Base-by-base conservation (phyloP, 495 filamentous ascomycete species). In the Lasiosphaeria miniovina region DNA sequence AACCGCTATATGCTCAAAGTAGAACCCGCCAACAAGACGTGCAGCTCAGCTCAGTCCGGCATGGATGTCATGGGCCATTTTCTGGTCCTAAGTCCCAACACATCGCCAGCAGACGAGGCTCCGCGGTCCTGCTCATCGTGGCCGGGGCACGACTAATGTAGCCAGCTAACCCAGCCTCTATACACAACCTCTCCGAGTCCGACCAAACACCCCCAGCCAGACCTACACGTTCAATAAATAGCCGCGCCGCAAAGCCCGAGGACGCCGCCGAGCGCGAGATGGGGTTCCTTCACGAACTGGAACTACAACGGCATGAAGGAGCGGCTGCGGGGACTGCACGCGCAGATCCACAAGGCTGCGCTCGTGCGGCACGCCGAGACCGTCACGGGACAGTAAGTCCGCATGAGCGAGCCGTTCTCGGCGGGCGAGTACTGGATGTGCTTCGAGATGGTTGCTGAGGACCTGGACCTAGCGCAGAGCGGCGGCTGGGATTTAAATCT, bases 391-490 rank as follows among this genome's bases (percentile, higher is more conserved):
- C 57, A 62, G 41, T 43, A 48, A 7, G 31, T 67, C 9, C 61
- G 24, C 41, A 67, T 71, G 8, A 66, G 69, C 49, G 58, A 72
- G 40, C 63, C 69, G 17, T 72, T 71, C 59, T 71, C 66, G 6
- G 70, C 62, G 2, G 66, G 70, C 11, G 61, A 72, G 55, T 66
- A 55, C 36, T 72, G 67, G 66, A 57, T 55, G 58, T 72, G 69
- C 59, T 66, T 72, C 48, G 64, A 71, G 52, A 54, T 71, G 8
- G 38, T 65, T 36, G 62, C 59, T 0, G 15, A 50, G 3, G 67
- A 72, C 24, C 24, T 24, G 24, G 24, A 24, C 24, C 24, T 24
- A 24, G 24, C 24, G 24, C 2, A 24, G 24, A 24, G 24, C 24
- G 1, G 24, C 24, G 24, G 24, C 24, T 24, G 24, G 24, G 24